Percentiles rank a stretch among this genome's conserved stretches.
phyloP scores from a whole-genome alignment of 208 protist genomes.

The Blechomonas ayalai region DNA sequence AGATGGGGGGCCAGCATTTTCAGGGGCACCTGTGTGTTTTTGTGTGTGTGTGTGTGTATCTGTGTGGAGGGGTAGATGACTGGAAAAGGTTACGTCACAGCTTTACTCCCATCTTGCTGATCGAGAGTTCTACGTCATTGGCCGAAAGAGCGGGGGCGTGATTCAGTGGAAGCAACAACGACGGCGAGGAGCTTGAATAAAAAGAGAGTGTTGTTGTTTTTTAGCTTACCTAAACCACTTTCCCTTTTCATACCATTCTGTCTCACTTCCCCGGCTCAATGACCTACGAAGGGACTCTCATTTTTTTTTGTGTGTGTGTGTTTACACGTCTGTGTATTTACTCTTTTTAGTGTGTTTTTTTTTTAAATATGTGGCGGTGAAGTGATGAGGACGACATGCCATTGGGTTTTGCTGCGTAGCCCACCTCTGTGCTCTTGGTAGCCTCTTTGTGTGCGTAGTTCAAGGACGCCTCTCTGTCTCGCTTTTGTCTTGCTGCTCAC shows the following conservation, averaged over 20 bases:
- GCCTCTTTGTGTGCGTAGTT: slow-evolving; percentile 1
- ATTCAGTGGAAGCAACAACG: background rate
- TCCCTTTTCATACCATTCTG: background rate
- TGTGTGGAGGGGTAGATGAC: too few species aligned
- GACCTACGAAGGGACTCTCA: background rate
- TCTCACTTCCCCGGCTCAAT: background rate
- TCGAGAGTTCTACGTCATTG: too few species aligned
- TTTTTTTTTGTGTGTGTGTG: slow-evolving; percentile 6
- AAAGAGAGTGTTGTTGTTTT: background rate
- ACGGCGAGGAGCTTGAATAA: slow-evolving; percentile 1
- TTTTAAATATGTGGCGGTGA: background rate
- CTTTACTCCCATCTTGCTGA: too few species aligned
- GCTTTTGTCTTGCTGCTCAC: too few species aligned
- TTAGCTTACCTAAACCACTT: background rate
- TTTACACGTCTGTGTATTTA: slow-evolving; percentile 2
- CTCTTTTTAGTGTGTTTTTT: slow-evolving; percentile 8
- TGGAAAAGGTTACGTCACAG: too few species aligned
- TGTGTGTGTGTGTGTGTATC: too few species aligned
- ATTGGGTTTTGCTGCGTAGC: slow-evolving; percentile 1
- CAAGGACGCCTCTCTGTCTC: background rate
- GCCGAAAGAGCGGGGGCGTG: background rate
- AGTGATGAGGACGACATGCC: too few species aligned
- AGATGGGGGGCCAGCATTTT: too few species aligned
- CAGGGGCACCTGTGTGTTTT: too few species aligned
- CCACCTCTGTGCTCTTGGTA: slow-evolving; percentile 1